Base-by-base conservation (phyloP, 345 rosid genomes). In the Citrus inodora region DNA sequence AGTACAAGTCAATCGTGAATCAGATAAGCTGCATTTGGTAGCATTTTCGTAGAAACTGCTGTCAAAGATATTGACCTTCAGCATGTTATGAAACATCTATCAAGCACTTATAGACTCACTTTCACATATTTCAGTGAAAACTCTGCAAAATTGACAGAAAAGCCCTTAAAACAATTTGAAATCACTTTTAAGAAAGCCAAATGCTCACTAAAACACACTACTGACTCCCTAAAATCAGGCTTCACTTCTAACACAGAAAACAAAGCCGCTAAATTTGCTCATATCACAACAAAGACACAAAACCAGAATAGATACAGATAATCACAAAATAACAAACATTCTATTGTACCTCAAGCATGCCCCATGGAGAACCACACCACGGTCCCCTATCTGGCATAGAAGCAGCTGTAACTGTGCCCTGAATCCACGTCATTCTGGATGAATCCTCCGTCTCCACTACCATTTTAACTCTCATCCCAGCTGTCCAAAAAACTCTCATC, bases 331-430 rank as follows among this genome's bases (percentile, higher is more conserved):
- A 27, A 71, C 24, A 69, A 30, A 66, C 27, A 51, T 70, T 28
- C 4, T 37, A 40, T 10, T 46, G 75, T 82, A 94, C 99, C 95
- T 88, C 89, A 85, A 96, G 94, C 87, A 86, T 90, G 21, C 93
- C 92, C 99, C 99, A 95, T 8, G 93, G 92, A 80, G 99, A 95
- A 68, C 92, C 88, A 32, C 80, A 86, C 97, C 95, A 93, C 6
- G 81, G 85, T 56, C 94, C 90, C 32, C 80, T 72, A 64, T 86
- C 90, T 0, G 88, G 85, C 40, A 77, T 67, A 10, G 72, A 77
- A 60, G 88, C 83, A 37, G 88, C 85, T 21, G 84, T 69, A 7
- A 96, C 79, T 1, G 87, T 87, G 30, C 98, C 99, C 74, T 91
- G 98, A 82, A 87, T 88, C 93, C 94, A 93, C 0, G 95, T 87